Evolutionary conservation across 2,329 filamentous ascomycete genomes (phyloP), one percentile per base, ranked within the genome.

Genomic region (Talaromyces amestolkiae): DNA sequence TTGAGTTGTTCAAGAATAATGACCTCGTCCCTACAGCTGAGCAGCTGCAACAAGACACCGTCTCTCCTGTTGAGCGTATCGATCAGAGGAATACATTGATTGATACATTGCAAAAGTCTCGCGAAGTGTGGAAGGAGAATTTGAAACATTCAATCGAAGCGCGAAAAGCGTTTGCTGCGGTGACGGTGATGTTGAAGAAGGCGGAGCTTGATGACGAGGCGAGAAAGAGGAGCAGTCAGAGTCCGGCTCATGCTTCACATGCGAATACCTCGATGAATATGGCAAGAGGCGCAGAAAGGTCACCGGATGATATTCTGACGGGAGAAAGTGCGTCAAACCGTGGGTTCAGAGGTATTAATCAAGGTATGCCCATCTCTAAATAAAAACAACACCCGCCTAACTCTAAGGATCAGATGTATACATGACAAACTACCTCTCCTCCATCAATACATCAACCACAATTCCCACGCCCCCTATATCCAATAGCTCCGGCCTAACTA

Each of bases 1-100:
- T 88, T 24, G 72, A 73, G 6, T 45, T 77, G 24, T 69, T 63
- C 33, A 63, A 59, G 3, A 61, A 62, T 8, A 45, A 47, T 19
- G 64, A 62, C 11, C 33, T 41, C 8, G 43, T 63, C 15, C 47
- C 31, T 17, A 43, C 60, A 1, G 35, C 49, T 6, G 39, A 63
- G 15, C 64, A 17, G 31, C 47, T 62, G 37, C 56, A 63, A n/a
- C 60, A 27, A 13, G 35, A 35, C 15, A 33, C 24, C 8, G 31
- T 39, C 13, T 27, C 37, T 45, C 35, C 63, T n/a, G 41, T 45
- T 27, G 31, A 35, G 19, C 43, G 61, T 10, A 3, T 7, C 3
- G 31, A 9, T 24, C 64, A 63, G 10, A 37, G 65, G 33, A 39
- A 54, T 4, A 60, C 65, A 4, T n/a, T 68, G 27, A 54, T 66